Conservation (phyloP, 2,329 filamentous ascomycete species). For the Colletotrichum shisoi region DNA sequence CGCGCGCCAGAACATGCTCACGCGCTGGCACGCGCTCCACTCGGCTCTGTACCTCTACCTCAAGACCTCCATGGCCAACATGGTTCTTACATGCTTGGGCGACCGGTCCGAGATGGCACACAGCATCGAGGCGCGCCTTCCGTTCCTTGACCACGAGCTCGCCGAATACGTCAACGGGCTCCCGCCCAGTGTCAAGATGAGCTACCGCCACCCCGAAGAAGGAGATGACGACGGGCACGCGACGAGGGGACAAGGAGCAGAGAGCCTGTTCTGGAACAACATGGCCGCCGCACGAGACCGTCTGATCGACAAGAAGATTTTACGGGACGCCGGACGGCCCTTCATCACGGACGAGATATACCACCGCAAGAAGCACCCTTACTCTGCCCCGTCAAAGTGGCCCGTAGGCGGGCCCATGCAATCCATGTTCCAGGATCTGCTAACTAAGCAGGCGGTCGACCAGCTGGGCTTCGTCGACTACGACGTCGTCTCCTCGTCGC, state of each 20-base stretch:
- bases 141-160: constrained; percentile 33
- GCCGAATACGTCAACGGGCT: constrained; percentile 39
- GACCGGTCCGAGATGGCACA: constrained; percentile 50
- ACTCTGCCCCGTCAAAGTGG: not conserved
- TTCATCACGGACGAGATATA: constrained; percentile 2
- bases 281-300: constrained; percentile 20
- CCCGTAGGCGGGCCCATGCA: not conserved
- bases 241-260: not conserved
- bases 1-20: constrained; percentile 40
- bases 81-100: constrained; percentile 44
- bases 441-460: not conserved
- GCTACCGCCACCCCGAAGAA: not conserved
- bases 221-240: not conserved
- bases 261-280: constrained; percentile 18
- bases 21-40: constrained; percentile 43
- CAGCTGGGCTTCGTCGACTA: not conserved
- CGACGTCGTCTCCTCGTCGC: not conserved
- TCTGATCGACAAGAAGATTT: constrained; percentile 58
- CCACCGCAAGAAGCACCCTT: constrained; percentile 5
- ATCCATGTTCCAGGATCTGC: not conserved
- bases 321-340: constrained; percentile 52
- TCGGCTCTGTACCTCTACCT: constrained; percentile 43
- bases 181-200: constrained; percentile 4
- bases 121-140: constrained; percentile 44
- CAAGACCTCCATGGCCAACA: constrained; percentile 41